Evolutionary conservation across 176 grass and related monocot species (phyloP), one percentile per base, ranked within the genome.

Genomic region (Phoenix dactylifera): DNA sequence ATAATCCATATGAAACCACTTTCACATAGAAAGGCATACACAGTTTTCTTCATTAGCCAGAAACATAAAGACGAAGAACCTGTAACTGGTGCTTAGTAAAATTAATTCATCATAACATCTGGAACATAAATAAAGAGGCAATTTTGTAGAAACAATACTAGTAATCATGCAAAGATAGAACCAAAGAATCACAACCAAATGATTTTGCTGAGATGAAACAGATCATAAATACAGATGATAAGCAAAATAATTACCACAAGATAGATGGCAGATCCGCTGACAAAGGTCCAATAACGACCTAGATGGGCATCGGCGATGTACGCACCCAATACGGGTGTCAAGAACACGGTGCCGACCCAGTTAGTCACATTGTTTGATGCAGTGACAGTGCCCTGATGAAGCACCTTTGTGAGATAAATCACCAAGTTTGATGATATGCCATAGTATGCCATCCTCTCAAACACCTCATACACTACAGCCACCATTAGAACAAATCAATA

Each of bases 361-460:
- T 89, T 95, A 22, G 89, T 95, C 59, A 95, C 89, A 30, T 86
- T 86, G 74, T 95, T 95, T 4, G 85, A 64, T 3, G 89, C 85
- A 50, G 89, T 58, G 0, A 89, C 89, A 4, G 74, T 95, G 52
- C 89, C 89, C 57, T 89, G 78, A 64, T 95, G 89, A 16, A 95
- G 79, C 26, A 57, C 74, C 3, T 63, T 67, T 54, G 82, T 86
- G 72, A 89, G 59, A 72, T 95, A 95, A 14, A 71, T 66, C 63
- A 95, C 78, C 81, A 96, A 77, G 67, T 97, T 90, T 16, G 83
- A 80, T 69, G 83, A 59, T 65, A 97, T 84, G 7, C 83, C 80
- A 75, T 88, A 90, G 68, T 90, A 97, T 10, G 86, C 78, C 86
- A 90, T 90, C 59, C 91, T 84, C 69, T 90, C 91, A 52, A 97